Evolutionary conservation across 2,329 filamentous ascomycete species (phyloP).

Genomic region (Hymenoscyphus fructigenus): DNA sequence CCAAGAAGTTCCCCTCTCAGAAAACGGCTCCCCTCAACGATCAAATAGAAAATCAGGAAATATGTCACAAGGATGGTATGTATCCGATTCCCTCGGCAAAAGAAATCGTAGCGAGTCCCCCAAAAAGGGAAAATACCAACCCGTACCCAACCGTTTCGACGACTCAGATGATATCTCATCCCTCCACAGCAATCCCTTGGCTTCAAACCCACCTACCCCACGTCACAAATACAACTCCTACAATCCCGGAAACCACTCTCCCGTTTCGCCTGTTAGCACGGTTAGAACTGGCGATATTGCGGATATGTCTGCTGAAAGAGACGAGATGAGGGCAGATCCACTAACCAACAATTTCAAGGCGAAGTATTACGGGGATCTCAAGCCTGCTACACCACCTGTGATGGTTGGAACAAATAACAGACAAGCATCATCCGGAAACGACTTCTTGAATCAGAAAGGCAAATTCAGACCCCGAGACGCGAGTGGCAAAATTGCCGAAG

Average conservation of each 20-base stretch:
- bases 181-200: constrained; percentile 51
- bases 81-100: constrained; percentile 34
- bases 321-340: constrained; percentile 22
- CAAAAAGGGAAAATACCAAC: constrained; percentile 30
- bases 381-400: constrained; percentile 52
- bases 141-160: constrained; percentile 44
- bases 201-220: constrained; percentile 47
- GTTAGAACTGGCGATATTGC: constrained; percentile 47
- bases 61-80: constrained; percentile 30
- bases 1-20: constrained; percentile 45
- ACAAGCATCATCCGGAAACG: constrained; percentile 60
- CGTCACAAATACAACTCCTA: constrained; percentile 18
- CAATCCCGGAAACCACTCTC: constrained; percentile 16
- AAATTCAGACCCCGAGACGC: constrained; percentile 54
- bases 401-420: constrained; percentile 45
- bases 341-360: constrained; percentile 44
- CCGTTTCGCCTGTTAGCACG: constrained; percentile 45
- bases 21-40: constrained; percentile 33
- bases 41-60: constrained; percentile 20
- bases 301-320: constrained; percentile 35
- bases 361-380: constrained; percentile 60
- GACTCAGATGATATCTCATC: constrained; percentile 30
- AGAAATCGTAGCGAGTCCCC: constrained; percentile 31
- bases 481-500: constrained; percentile 72
- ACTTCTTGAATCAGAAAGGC: constrained; percentile 42